Percentiles rank a stretch among this genome's conserved stretches.
Evolutionary conservation across 1,139 yeast genomes (phyloP).

Genomic region (Yamadazyma blattariae): DNA sequence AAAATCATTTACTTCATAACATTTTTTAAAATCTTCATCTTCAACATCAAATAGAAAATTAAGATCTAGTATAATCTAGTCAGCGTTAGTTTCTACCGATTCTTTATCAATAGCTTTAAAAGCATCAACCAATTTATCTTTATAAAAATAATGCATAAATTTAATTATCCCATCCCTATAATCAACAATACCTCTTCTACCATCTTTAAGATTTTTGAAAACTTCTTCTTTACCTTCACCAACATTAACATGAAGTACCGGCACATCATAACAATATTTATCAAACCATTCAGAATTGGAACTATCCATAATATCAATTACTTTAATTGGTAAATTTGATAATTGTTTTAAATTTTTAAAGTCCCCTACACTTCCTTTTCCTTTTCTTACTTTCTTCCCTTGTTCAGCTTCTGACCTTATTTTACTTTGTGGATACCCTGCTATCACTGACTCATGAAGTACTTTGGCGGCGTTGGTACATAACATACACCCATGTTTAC

Average conservation of each 20-base stretch:
- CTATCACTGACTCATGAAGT: too few relatives aligned
- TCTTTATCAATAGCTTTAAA: neutral
- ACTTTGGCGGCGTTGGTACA: too few relatives aligned
- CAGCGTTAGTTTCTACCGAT: neutral
- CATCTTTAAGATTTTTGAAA: neutral
- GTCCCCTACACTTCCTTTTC: too few relatives aligned
- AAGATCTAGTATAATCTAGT: too few relatives aligned
- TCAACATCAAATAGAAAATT: too few relatives aligned
- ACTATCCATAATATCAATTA: too few relatives aligned
- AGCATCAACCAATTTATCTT: constrained; percentile 43
- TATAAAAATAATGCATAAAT: constrained; percentile 74
- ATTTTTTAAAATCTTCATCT: constrained; percentile 51
- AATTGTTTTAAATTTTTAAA: too few relatives aligned
- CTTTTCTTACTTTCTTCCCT: too few relatives aligned
- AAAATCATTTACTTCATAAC: constrained; percentile 67
- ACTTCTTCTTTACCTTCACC: constrained; percentile 16
- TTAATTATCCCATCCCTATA: constrained; percentile 28
- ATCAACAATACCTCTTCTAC: constrained; percentile 2
- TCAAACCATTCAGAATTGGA: neutral
- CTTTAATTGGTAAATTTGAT: too few relatives aligned
- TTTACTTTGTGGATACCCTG: too few relatives aligned
- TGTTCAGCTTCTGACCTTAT: too few relatives aligned
- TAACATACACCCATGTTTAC: too few relatives aligned
- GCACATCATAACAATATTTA: constrained; percentile 53
- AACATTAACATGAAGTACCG: constrained; percentile 70